These are phyloP conservation scores for Barbarea vulgaris DNA, from an alignment of 345 rosid species.

Conservation along the genomic window DNA sequence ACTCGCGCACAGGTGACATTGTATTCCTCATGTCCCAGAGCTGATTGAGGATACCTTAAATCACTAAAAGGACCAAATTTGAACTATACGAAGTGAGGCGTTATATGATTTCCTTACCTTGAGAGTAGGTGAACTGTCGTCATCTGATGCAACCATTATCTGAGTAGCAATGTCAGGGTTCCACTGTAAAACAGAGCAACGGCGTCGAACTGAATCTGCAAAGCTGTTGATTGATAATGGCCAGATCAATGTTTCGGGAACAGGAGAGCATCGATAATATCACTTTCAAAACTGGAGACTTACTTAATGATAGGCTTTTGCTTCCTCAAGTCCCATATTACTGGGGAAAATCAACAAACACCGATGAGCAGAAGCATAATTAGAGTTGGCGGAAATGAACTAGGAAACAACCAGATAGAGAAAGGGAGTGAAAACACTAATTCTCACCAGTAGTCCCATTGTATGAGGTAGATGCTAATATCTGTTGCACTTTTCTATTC, in stretches of 20 bases:
- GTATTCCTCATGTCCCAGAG: constrained; percentile 99
- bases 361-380: constrained; percentile 7
- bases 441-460: constrained; percentile 95
- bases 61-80: constrained; percentile 22
- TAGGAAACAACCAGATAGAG: background rate
- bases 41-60: constrained; percentile 50
- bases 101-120: constrained; percentile 54
- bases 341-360: constrained; percentile 46
- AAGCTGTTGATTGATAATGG: constrained; percentile 58
- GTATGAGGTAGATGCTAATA: constrained; percentile 91
- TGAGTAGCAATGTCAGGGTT: constrained; percentile 98
- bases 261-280: background rate
- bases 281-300: constrained; percentile 28
- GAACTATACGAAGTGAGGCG: constrained; percentile 6
- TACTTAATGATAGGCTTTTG: constrained; percentile 95
- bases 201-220: constrained; percentile 85
- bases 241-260: constrained; percentile 29
- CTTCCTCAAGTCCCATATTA: constrained; percentile 96
- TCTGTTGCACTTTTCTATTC: constrained; percentile 94
- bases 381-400: background rate
- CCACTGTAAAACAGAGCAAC: constrained; percentile 99
- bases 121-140: constrained; percentile 77
- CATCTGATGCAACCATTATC: constrained; percentile 97
- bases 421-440: background rate
- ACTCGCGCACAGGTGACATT: constrained; percentile 86